Percentiles rank a stretch among this genome's conserved stretches.
These are phyloP conservation scores for Ichthyophthirius multifiliis DNA, from an alignment of 169 alveolate genomes.

Conservation along the genomic window DNA sequence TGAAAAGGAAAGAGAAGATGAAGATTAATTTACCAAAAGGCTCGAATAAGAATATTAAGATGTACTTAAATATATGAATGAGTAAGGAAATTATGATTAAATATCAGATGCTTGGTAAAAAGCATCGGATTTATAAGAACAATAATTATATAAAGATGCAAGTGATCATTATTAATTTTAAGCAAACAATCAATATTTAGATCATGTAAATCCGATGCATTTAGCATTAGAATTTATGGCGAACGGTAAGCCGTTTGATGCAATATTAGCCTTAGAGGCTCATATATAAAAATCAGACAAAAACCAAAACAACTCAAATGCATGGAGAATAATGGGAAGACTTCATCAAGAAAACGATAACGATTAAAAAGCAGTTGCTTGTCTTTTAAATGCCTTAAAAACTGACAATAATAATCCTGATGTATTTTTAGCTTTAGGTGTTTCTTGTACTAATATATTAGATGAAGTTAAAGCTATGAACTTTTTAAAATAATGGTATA, in stretches of 20 bases:
- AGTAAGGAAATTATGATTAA: neutral
- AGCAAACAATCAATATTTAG: constrained; percentile 43
- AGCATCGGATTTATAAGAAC: constrained; percentile 24
- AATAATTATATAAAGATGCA: constrained; percentile 1
- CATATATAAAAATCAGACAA: constrained; percentile 66
- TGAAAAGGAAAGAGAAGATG: constrained; percentile 32
- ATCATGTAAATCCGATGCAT: constrained; percentile 44
- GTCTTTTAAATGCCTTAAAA: constrained; percentile 28
- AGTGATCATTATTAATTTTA: constrained; percentile 37
- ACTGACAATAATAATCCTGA: constrained; percentile 69
- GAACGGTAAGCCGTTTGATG: constrained; percentile 74
- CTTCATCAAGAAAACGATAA: constrained; percentile 80
- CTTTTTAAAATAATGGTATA: constrained; percentile 51
- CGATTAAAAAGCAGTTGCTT: constrained; percentile 68
- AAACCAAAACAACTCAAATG: constrained; percentile 59
- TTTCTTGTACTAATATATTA: constrained; percentile 84
- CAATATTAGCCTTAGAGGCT: constrained; percentile 82
- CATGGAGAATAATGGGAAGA: constrained; percentile 87
- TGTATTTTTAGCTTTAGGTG: constrained; percentile 78
- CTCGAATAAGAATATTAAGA: constrained; percentile 27
- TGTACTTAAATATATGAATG: constrained; percentile 3
- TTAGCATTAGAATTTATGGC: constrained; percentile 66
- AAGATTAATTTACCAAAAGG: neutral
- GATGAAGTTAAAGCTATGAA: constrained; percentile 75
- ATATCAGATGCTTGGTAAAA: constrained; percentile 21